Base-by-base conservation (phyloP, 1,284 basidiomycete genomes). In the Rhodotorula glutinis region DNA sequence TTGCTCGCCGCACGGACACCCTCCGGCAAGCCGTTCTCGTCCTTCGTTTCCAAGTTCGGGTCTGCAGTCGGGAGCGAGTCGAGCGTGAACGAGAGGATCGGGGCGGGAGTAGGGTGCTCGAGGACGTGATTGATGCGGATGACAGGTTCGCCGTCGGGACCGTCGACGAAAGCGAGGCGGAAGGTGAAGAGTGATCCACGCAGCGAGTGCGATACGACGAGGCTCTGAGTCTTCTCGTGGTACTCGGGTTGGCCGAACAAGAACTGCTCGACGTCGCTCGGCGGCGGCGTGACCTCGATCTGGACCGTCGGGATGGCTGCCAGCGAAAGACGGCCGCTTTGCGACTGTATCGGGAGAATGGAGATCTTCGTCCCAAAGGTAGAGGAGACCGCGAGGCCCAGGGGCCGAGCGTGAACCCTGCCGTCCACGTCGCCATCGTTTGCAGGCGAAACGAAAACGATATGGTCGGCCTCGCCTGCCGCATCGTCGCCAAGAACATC, bases 121-220 rank as follows among this genome's bases (percentile, higher is more conserved):
- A 64, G 41, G 33, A 71, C 64, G 46, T 66, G 64, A 2, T 60
- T 49, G 46, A 71, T 49, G 5, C 64, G 59, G 13, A 61, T 38
- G n/a, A 53, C 17, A 38, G 21, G 27, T 33, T 14, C 41, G 54
- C 51, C 29, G 17, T 21, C 23, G 21, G 47, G n/a, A 14, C 27
- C 27, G 0, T 60, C 13, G 19, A 62, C 16, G 51, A 62, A 65
- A 21, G 57, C 29, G 54, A 72, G 38, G 16, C 63, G 65, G 58
- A 72, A 67, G 8, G 62, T 30, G 52, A 65, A 72, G 52, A 72
- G 53, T 13, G 65, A 67, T 11, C 70, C 70, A 5, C 70, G 41
- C 19, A 63, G 47, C 29, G 65, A 62, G 33, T 63, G 60, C 27
- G 70, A 69, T 19, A 59, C 43, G 47, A 60, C 58, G n/a, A 72